Base-by-base conservation (phyloP, 2,329 filamentous ascomycete genomes). In the Exophiala spinifera region DNA sequence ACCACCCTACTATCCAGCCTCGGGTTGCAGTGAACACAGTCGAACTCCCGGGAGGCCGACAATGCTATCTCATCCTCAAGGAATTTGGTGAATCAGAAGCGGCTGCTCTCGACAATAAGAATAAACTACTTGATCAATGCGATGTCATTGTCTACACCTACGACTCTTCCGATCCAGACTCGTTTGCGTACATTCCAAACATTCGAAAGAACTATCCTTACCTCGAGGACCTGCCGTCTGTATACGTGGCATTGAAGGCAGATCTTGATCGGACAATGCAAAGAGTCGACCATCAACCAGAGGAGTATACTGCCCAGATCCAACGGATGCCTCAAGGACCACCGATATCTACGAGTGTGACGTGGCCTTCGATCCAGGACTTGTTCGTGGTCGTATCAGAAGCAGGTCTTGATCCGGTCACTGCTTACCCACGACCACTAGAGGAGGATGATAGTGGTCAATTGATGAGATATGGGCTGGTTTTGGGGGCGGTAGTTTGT, bases 201-300 rank as follows among this genome's bases (percentile, higher is more conserved):
- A 77, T 96, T 46, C 85, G 91, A 40, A 80, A 83, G 51, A 88
- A 86, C 64, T 88, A 92, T 63, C 85, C 90, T 0, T 87, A 94
- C 51, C 80, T 99, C 2, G 88, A 95, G 68, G 85, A 89, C n/a
- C 76, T 99, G 23, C 94, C 94, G 0, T 87, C 89, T 7, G 86
- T 99, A 6, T 99, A 95, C 69, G 89, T 90, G 1, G 94, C 92
- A 0, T 78, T 97, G 55, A 99, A 99, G 72, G 94, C 94, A 2
- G 94, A 99, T 71, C 84, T 88, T 63, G 94, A 99, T 71, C 95
- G 96, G 71, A 95, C 92, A 3, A 96, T 91, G n/a, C 94, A 99
- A 73, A 83, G 94, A 55, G 88, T 88, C 56, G 90, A 96, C 70
- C 76, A 87, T 60, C 92, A 96, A 70, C 94, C 94, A 1, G 94